Base-by-base conservation (phyloP, 169 alveolate species). In the Plasmodium relictum region DNA sequence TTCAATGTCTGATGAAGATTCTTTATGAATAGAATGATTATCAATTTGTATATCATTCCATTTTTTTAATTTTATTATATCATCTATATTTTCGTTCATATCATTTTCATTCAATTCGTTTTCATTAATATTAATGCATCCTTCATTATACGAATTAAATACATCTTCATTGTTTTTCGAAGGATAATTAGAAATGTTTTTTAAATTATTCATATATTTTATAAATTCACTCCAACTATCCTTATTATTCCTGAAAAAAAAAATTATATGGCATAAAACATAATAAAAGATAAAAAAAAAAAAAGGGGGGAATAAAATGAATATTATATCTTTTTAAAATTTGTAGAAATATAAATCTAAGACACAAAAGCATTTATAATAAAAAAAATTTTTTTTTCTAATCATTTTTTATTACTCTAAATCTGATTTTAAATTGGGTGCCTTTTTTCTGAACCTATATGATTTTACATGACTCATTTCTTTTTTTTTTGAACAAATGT, bases 31-130 rank as follows among this genome's bases (percentile, higher is more conserved):
- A 78, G 89, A 37, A 48, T 48, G 74, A 3, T 22, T 42, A 6
- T 66, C 74, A 16, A 16, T 54, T 54, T 54, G 62, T 6, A 54
- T 54, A 78, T 65, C 41, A 58, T 78, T 78, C 78, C 89, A 78
- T 54, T 65, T 56, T 48, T 48, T 78, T 16, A 78, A n/a, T 78
- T 78, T 78, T 58, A 78, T 78, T n/a, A 78, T 10, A 37, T 78
- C 89, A 62, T 65, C 69, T 45, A 78, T 52, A 78, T 78, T 63
- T 78, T 78, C 89, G 10, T 20, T 26, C 18, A 63, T 26, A 6
- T 42, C 52, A 24, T 76, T 65, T 76, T 76, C 88, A 16, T 14
- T 31, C 14, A 48, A 16, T 10, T 22, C 37, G n/a, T 78, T 78
- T 48, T 76, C 31, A 73, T 39, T 41, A n/a, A 45, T 20, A 73